Evolutionary conservation across 75 land plant genomes (phyloP).

Genomic region (Sequoia sempervirens): DNA sequence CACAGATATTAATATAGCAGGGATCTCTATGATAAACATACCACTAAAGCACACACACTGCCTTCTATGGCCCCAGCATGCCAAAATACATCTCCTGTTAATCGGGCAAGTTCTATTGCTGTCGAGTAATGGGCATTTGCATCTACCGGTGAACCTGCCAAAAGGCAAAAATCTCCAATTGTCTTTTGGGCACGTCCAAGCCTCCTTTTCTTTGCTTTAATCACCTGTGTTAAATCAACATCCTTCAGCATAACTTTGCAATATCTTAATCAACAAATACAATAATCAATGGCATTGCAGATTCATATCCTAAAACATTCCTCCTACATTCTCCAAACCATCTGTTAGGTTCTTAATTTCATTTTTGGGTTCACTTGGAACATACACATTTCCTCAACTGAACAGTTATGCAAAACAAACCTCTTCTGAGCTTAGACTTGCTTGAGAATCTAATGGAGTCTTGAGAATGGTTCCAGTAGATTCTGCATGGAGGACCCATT

Average conservation of each 20-base stretch:
- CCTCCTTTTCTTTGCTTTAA: constrained; percentile 86
- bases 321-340: neutral
- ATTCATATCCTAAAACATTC: neutral
- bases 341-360: neutral
- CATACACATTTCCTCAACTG: neutral
- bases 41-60: constrained; percentile 87
- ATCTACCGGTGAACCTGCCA: constrained; percentile 97
- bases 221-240: constrained; percentile 37
- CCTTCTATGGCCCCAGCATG: constrained; percentile 98
- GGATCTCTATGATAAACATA: constrained; percentile 16
- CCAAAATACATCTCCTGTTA: constrained; percentile 93
- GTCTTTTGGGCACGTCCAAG: constrained; percentile 95
- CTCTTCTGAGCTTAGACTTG: constrained; percentile 94
- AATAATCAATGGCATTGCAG: neutral
- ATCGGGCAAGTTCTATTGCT: constrained; percentile 84
- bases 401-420: constrained; percentile 31
- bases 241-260: neutral
- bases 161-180: constrained; percentile 89
- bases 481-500: constrained; percentile 89
- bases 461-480: constrained; percentile 84
- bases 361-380: neutral
- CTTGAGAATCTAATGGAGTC: constrained; percentile 96
- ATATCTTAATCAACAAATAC: constrained; percentile 1
- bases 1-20: neutral
- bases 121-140: constrained; percentile 93